These are phyloP conservation scores for Pyrus bretschneideri DNA, from an alignment of 306 rosid species.

Conservation along the genomic window DNA sequence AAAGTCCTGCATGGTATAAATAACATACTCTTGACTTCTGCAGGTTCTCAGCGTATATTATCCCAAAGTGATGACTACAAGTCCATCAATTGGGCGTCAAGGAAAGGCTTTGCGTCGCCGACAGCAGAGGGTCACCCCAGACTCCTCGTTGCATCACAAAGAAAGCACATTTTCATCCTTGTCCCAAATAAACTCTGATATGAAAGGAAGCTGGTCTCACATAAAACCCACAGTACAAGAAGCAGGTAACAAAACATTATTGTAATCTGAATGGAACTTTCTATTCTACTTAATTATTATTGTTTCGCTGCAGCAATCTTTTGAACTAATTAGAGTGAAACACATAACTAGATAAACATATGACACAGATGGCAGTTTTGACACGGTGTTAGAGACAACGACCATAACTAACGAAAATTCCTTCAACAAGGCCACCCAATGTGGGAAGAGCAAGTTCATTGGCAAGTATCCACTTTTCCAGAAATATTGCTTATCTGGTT, in stretches of 20 bases:
- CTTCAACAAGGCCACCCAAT: slow-evolving; percentile 23
- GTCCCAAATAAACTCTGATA: background rate
- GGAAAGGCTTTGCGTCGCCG: slow-evolving; percentile 89
- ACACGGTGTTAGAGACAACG: slow-evolving; percentile 17
- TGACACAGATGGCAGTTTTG: slow-evolving; percentile 35
- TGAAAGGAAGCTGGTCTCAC: slow-evolving; percentile 12
- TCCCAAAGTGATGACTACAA: slow-evolving; percentile 48
- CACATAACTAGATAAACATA: slow-evolving; percentile 6
- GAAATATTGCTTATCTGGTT: slow-evolving; percentile 61
- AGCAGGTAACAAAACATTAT: slow-evolving; percentile 30
- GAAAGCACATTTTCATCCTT: slow-evolving; percentile 17
- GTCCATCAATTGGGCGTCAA: slow-evolving; percentile 85
- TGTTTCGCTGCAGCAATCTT: background rate
- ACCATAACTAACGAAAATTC: slow-evolving; percentile 20
- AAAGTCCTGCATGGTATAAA: slow-evolving; percentile 3
- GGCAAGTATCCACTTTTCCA: slow-evolving; percentile 42
- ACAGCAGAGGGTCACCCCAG: slow-evolving; percentile 35
- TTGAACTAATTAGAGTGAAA: background rate
- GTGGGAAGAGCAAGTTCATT: slow-evolving; percentile 22
- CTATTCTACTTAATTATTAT: background rate
- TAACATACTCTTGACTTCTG: slow-evolving; percentile 11
- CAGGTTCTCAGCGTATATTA: slow-evolving; percentile 68
- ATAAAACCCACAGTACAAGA: slow-evolving; percentile 21
- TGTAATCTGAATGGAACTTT: background rate
- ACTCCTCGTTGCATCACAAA: slow-evolving; percentile 33